Conservation (phyloP, 768 basidiomycete species). For the Rhizopogon roseolus region DNA sequence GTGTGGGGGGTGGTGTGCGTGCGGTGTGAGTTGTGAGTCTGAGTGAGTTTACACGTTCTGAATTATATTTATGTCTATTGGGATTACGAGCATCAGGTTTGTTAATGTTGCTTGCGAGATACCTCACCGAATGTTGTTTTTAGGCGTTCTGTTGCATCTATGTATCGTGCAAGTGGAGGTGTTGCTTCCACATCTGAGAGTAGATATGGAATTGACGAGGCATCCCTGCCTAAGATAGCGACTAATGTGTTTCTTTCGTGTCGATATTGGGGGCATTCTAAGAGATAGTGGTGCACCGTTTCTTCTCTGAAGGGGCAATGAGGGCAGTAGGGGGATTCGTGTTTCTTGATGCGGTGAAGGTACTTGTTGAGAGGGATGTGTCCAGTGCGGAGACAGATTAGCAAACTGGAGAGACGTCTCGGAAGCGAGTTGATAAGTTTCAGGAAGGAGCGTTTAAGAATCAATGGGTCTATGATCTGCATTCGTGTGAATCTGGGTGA, state of each 20-base stretch:
- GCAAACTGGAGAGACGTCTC: slow-evolving; percentile 16
- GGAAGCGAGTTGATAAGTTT: too few relatives aligned
- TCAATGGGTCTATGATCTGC: neutral
- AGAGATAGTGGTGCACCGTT: slow-evolving; percentile 25
- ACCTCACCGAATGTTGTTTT: neutral
- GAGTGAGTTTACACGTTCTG: too few relatives aligned
- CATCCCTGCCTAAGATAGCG: neutral
- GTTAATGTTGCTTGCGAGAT: too few relatives aligned
- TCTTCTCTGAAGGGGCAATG: slow-evolving; percentile 26
- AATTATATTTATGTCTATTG: too few relatives aligned
- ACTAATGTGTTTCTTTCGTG: neutral
- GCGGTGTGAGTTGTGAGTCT: too few relatives aligned
- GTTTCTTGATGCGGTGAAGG: slow-evolving; percentile 22
- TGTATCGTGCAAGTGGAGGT: neutral
- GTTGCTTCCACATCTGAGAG: slow-evolving; percentile 1
- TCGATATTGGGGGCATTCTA: slow-evolving; percentile 21
- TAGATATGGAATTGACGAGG: slow-evolving; percentile 2
- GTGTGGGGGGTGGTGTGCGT: too few relatives aligned
- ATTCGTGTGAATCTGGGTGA: neutral
- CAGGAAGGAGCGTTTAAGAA: slow-evolving; percentile 1
- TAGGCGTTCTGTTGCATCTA: slow-evolving; percentile 3
- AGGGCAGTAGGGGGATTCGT: slow-evolving; percentile 10
- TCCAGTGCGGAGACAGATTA: slow-evolving; percentile 27
- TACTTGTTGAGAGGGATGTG: slow-evolving; percentile 26
- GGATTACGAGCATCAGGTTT: too few relatives aligned